Base-by-base conservation (phyloP, 768 basidiomycete species). In the Hericium coralloides region DNA sequence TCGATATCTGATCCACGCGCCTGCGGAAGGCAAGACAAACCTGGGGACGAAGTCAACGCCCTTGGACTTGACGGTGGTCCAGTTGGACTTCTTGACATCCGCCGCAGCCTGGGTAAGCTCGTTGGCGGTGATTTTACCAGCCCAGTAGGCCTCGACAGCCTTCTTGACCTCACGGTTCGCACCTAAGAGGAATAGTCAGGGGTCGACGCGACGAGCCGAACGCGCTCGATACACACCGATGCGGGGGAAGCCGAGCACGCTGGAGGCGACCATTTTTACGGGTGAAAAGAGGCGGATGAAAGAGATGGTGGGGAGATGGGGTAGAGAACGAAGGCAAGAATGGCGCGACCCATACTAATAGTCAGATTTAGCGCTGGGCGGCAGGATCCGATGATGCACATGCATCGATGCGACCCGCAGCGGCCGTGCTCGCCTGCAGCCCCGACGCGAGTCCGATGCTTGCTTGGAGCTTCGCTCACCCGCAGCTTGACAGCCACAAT, bases 71-170 rank as follows among this genome's bases (percentile, higher is more conserved):
- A 98, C 79, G 64, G 74, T 79, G 59, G 81, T 83, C 95, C 94
- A 99, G 79, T 82, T 90, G 62, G 81, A 70, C 78, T 92, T 91
- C 72, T 87, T 89, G 68, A 93, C 86, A 53, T 91, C 85, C 64
- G 91, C 87, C 65, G 93, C 90, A 62, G 78, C 84, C 73, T 89
- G 89, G 69, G 85, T 85, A 63, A 99, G 87, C 58, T 93, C 90
- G 64, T 90, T 89, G 38, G 84, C 92, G 59, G 86, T 80, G 70
- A 85, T 77, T 73, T 95, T 98, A 72, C 89, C 89, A 36, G 81
- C 92, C 97, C 97, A 99, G 79, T 98, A 98, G 56, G 92, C 88
- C 75, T 98, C 95, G 67, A 97, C 91, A 63, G 94, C 93, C 79
- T 98, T 95, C 78, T 97, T 97, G 60, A 95, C 83, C 76, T 95